Percentiles rank a stretch among this genome's conserved stretches.
Conservation (phyloP, 164 flowering plant species). For the Nelumbo lutea region DNA sequence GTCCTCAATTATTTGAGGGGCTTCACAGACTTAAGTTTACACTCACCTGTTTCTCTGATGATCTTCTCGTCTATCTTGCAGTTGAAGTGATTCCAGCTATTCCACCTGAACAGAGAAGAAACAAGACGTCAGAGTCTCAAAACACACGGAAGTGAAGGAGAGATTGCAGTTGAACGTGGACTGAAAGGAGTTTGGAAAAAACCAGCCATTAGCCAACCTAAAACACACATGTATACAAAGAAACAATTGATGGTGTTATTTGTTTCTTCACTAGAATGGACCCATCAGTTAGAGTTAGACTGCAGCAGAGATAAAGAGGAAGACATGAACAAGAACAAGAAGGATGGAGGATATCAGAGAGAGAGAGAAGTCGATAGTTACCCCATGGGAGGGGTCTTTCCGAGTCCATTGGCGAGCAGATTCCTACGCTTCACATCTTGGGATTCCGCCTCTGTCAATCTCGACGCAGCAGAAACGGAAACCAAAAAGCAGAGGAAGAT, state of each 20-base stretch:
- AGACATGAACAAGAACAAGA: not conserved
- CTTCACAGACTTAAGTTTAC: not conserved
- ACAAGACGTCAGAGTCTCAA: not conserved
- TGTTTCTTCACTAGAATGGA: no score
- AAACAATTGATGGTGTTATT: no score
- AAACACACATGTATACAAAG: not conserved
- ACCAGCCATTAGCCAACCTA: not conserved
- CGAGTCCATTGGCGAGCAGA: conserved; percentile 32
- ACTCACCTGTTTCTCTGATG: conserved; percentile 24
- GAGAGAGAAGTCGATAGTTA: conserved; percentile 7
- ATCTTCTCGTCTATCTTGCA: conserved; percentile 23
- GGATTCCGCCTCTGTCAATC: not conserved
- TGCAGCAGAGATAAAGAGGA: not conserved
- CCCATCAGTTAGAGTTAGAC: not conserved
- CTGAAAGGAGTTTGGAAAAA: not conserved
- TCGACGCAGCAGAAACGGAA: not conserved
- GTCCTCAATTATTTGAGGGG: no score
- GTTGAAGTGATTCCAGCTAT: conserved; percentile 31
- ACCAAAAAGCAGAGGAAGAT: no score
- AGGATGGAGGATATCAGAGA: conserved; percentile 1
- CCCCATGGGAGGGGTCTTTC: conserved; percentile 43
- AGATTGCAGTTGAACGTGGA: not conserved
- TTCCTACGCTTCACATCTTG: conserved; percentile 9
- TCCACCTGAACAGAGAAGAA: conserved; percentile 23
- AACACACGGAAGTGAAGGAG: no score